Percentiles rank a stretch among this genome's conserved stretches.
Conservation (phyloP, 2,329 filamentous ascomycete species). For the Colletotrichum liriopes region DNA sequence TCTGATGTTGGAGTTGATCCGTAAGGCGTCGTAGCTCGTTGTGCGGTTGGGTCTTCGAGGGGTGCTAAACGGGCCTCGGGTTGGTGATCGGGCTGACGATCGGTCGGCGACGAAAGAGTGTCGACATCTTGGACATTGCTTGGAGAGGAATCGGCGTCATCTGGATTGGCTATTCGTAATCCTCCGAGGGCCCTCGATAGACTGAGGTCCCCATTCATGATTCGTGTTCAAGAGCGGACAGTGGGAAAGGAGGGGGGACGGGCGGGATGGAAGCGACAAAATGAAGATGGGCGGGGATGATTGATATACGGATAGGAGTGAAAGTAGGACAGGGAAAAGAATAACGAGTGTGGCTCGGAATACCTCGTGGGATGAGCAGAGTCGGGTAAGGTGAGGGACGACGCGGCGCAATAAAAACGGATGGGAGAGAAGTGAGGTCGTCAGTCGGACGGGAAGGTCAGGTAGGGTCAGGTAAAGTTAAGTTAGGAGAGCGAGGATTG, state of each 20-base stretch:
- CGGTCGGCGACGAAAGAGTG: conserved; percentile 50
- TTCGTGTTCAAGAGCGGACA: conserved; percentile 48
- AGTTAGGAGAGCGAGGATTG: background rate
- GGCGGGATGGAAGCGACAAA: conserved; percentile 18
- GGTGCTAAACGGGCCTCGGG: conserved; percentile 31
- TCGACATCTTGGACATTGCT: conserved; percentile 19
- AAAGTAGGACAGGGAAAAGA: background rate
- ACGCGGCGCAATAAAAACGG: conserved; percentile 28
- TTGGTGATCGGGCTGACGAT: conserved; percentile 44
- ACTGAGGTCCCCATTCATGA: conserved; percentile 93
- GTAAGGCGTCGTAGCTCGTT: conserved; percentile 14
- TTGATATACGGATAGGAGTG: conserved; percentile 7
- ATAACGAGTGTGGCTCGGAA: conserved; percentile 25
- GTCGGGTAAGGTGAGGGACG: conserved; percentile 21
- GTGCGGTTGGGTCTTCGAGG: conserved; percentile 9
- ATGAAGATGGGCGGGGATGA: conserved; percentile 18
- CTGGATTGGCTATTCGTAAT: conserved; percentile 96
- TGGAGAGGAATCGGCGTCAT: conserved; percentile 60
- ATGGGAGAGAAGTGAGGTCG: conserved; percentile 24
- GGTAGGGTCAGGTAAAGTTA: conserved; percentile 1
- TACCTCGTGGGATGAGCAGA: conserved; percentile 17
- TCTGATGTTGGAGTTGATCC: conserved; percentile 28
- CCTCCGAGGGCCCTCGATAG: conserved; percentile 94
- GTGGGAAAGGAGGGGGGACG: background rate
- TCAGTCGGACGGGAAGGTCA: conserved; percentile 18